Percentiles rank a stretch among this genome's conserved stretches.
phyloP scores from a whole-genome alignment of 169 alveolate species.

The Plasmodium billcollinsi region DNA sequence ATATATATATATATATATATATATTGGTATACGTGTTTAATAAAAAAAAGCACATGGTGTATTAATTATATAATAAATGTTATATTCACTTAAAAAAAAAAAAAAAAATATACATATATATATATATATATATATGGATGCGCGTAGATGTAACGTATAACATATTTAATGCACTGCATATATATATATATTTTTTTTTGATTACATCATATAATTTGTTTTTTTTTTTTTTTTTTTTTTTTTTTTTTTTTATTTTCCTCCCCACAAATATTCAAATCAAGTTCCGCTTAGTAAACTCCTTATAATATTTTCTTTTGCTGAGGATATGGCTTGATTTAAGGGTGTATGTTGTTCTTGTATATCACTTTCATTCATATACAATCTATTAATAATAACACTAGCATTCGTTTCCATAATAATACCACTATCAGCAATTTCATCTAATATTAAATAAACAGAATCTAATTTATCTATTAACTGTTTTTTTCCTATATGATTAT shows the following conservation, averaged over 20 bases:
- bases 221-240: too few relatives aligned
- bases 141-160: neutral
- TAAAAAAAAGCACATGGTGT: too few relatives aligned
- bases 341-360: slow-evolving; percentile 46
- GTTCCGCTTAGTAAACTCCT: slow-evolving; percentile 62
- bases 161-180: neutral
- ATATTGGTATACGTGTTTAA: too few relatives aligned
- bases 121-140: neutral
- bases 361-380: slow-evolving; percentile 59
- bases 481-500: slow-evolving; percentile 77
- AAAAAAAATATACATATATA: too few relatives aligned
- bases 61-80: too few relatives aligned
- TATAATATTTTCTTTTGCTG: slow-evolving; percentile 65
- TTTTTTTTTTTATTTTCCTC: too few relatives aligned
- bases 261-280: too few relatives aligned
- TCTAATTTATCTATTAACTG: slow-evolving; percentile 79
- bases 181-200: too few relatives aligned
- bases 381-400: slow-evolving; percentile 26
- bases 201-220: too few relatives aligned
- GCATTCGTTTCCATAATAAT: slow-evolving; percentile 63
- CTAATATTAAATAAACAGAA: slow-evolving; percentile 82
- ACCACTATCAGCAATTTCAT: slow-evolving; percentile 86
- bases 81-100: too few relatives aligned
- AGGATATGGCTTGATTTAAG: slow-evolving; percentile 62
- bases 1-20: too few relatives aligned